These are phyloP conservation scores for Kodamaea sp. DNA, from an alignment of 1,139 yeast genomes.

Conservation along the genomic window DNA sequence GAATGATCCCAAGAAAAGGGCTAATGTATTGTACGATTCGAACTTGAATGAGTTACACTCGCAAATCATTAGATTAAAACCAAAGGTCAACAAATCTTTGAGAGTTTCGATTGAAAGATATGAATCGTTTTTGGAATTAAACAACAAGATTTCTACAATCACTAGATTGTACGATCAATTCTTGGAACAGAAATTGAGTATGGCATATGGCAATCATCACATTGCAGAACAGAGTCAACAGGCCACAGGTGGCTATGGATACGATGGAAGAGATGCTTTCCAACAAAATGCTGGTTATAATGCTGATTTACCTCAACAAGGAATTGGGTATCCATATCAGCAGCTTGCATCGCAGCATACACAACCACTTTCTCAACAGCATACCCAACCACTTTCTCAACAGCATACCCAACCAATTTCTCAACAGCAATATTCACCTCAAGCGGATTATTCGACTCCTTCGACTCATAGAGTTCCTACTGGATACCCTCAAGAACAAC, in stretches of 20 bases:
- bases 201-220: slow-evolving; percentile 41
- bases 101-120: slow-evolving; percentile 63
- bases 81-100: slow-evolving; percentile 68
- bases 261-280: not conserved
- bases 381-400: not conserved
- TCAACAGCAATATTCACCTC: slow-evolving; percentile 4
- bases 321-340: slow-evolving; percentile 1
- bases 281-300: not conserved
- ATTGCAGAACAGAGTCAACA: slow-evolving; percentile 7
- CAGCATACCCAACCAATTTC: slow-evolving; percentile 1
- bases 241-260: not conserved
- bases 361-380: not conserved
- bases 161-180: slow-evolving; percentile 74
- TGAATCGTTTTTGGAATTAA: slow-evolving; percentile 71
- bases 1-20: slow-evolving; percentile 44
- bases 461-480: not conserved
- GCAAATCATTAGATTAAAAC: slow-evolving; percentile 62
- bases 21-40: slow-evolving; percentile 58
- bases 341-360: not conserved
- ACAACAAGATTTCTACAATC: slow-evolving; percentile 77
- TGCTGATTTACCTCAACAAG: not conserved
- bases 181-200: slow-evolving; percentile 61
- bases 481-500: slow-evolving; percentile 2
- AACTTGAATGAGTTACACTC: slow-evolving; percentile 62
- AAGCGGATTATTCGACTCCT: slow-evolving; percentile 1